Conservation (phyloP, 176 grass and related monocot genomes). For the Phragmites australis region DNA sequence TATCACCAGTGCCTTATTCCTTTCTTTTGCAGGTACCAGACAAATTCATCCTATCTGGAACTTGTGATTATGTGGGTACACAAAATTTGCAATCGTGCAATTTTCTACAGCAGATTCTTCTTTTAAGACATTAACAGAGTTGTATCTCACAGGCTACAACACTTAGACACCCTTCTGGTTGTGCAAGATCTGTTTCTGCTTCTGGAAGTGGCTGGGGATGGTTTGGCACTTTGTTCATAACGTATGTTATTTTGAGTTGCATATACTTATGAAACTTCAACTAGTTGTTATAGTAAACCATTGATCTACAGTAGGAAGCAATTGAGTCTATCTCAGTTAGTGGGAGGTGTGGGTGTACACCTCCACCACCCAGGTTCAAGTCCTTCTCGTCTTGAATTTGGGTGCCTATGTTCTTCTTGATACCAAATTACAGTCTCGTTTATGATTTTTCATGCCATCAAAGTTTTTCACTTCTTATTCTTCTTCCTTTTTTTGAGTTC, state of each 20-base stretch:
- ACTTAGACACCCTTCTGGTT: constrained; percentile 87
- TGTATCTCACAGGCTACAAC: constrained; percentile 53
- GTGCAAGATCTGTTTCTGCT: constrained; percentile 59
- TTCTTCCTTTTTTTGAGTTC: constrained; percentile 22
- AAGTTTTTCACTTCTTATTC: constrained; percentile 20
- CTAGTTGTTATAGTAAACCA: not conserved
- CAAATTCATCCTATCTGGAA: constrained; percentile 64
- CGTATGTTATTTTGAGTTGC: constrained; percentile 50
- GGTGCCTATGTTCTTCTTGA: not conserved
- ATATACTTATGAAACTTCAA: constrained; percentile 25
- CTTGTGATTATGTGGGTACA: constrained; percentile 80
- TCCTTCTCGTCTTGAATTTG: too few relatives aligned
- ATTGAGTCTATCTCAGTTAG: not conserved
- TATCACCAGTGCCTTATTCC: not conserved
- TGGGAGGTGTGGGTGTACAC: too few relatives aligned
- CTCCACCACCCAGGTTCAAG: too few relatives aligned
- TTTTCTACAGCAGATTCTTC: constrained; percentile 23
- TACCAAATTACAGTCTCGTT: not conserved
- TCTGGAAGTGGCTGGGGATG: constrained; percentile 76
- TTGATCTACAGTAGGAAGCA: not conserved
- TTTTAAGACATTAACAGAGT: constrained; percentile 30
- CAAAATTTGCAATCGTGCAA: not conserved
- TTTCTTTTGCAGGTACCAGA: constrained; percentile 53
- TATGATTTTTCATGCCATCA: not conserved
- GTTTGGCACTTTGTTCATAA: constrained; percentile 72